Evolutionary conservation across 225 moss, liverwort and hornwort species (phyloP).

Genomic region (Marchantia polymorpha): DNA sequence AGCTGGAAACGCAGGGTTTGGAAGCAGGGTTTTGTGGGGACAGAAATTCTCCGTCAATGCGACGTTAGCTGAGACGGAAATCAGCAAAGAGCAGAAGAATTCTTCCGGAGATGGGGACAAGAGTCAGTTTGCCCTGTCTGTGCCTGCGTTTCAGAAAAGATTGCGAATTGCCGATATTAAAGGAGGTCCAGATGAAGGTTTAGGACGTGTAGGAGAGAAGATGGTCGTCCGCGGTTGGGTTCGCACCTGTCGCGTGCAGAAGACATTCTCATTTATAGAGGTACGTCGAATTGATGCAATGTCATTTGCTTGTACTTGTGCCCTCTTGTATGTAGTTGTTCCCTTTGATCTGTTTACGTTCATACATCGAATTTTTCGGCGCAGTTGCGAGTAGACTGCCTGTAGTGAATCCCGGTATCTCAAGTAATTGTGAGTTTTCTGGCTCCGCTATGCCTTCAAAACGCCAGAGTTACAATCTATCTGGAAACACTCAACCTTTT

Average conservation of each 20-base stretch:
- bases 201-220: constrained; percentile 67
- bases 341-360: no score
- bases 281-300: constrained; percentile 22
- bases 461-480: no score
- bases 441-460: not conserved
- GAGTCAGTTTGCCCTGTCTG: constrained; percentile 40
- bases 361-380: no score
- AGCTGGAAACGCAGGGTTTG: not conserved
- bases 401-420: no score
- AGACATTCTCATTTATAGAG: constrained; percentile 90
- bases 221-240: constrained; percentile 91
- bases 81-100: constrained; percentile 38
- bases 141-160: constrained; percentile 62
- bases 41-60: constrained; percentile 48
- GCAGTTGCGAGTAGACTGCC: not conserved
- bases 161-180: constrained; percentile 79
- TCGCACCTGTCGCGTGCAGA: constrained; percentile 86
- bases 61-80: constrained; percentile 55
- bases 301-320: not conserved
- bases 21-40: constrained; percentile 8
- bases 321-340: no score
- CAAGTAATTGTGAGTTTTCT: no score
- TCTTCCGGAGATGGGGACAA: constrained; percentile 33
- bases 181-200: constrained; percentile 70
- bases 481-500: no score